Evolutionary conservation across 192 early-diverging fungal species (phyloP).

Genomic region (Spizellomyces sp.): DNA sequence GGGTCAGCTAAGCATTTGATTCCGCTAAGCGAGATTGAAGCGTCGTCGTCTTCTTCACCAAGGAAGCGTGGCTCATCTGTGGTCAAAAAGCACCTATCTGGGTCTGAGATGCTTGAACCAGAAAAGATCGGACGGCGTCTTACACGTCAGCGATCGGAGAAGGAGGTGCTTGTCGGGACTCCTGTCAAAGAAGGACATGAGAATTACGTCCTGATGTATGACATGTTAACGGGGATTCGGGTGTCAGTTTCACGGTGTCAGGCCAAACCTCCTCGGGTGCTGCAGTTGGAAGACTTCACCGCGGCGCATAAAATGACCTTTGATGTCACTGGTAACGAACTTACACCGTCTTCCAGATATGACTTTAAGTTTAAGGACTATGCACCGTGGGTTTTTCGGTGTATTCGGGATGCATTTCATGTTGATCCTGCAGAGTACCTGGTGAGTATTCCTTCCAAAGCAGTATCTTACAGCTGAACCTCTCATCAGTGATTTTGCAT

Average conservation of each 20-base stretch:
- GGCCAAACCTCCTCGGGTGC: slow-evolving; percentile 73
- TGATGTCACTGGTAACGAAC: slow-evolving; percentile 94
- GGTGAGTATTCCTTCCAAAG: slow-evolving; percentile 44
- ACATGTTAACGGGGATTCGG: slow-evolving; percentile 97
- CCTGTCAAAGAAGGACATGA: slow-evolving; percentile 91
- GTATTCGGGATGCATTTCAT: slow-evolving; percentile 82
- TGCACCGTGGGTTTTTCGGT: slow-evolving; percentile 94
- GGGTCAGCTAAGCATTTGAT: slow-evolving; percentile 11
- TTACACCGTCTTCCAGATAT: slow-evolving; percentile 92
- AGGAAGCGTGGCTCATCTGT: slow-evolving; percentile 9
- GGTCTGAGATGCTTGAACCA: not conserved
- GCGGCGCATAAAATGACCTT: slow-evolving; percentile 94
- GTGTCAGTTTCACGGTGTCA: slow-evolving; percentile 85
- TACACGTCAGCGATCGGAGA: slow-evolving; percentile 33
- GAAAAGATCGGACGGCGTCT: slow-evolving; percentile 13
- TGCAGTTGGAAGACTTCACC: slow-evolving; percentile 78
- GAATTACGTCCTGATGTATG: slow-evolving; percentile 97
- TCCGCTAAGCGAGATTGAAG: slow-evolving; percentile 27
- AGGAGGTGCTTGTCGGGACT: slow-evolving; percentile 72
- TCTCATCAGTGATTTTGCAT: slow-evolving; percentile 18
- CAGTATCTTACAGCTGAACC: not conserved
- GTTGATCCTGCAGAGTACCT: slow-evolving; percentile 94
- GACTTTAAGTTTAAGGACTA: slow-evolving; percentile 99
- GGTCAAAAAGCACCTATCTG: slow-evolving; percentile 12
- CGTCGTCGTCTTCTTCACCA: slow-evolving; percentile 4